Percentiles rank a stretch among this genome's conserved stretches.
These are phyloP conservation scores for Saitoella complicata DNA, from an alignment of 805 yeast species.

Conservation along the genomic window DNA sequence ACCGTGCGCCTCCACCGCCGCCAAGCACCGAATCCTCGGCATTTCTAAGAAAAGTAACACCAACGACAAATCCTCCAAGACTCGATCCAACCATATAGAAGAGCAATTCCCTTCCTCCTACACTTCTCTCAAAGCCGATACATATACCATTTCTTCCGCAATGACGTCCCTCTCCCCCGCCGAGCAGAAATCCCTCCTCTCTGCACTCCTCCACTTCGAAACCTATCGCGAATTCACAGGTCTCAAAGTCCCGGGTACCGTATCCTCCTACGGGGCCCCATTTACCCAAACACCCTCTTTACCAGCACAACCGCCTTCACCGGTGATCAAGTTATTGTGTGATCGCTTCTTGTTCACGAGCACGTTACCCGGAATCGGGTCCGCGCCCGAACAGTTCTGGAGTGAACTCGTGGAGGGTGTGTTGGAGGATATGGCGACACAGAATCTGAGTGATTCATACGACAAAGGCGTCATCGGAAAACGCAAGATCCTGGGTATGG, in stretches of 20 bases:
- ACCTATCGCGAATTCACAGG: background rate
- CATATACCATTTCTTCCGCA: too few species aligned
- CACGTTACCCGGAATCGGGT: background rate
- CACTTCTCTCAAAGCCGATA: too few species aligned
- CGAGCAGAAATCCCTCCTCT: background rate
- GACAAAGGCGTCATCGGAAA: constrained; percentile 2
- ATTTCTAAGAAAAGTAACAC: too few species aligned
- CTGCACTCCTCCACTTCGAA: background rate
- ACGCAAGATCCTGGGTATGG: constrained; percentile 1
- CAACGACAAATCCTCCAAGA: too few species aligned
- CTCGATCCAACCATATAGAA: too few species aligned
- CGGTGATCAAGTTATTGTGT: background rate
- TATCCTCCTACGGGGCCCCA: background rate
- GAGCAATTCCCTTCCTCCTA: too few species aligned
- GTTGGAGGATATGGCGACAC: background rate
- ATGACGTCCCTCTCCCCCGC: background rate
- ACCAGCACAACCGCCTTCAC: background rate
- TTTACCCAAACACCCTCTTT: background rate
- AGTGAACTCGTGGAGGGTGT: background rate
- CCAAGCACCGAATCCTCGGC: too few species aligned
- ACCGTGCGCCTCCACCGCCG: too few species aligned
- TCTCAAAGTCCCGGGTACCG: background rate
- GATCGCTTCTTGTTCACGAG: background rate
- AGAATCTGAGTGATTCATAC: constrained; percentile 2
- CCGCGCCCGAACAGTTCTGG: constrained; percentile 1